Base-by-base conservation (phyloP, 2,329 filamentous ascomycete genomes). In the Exutisphaerella laricina region DNA sequence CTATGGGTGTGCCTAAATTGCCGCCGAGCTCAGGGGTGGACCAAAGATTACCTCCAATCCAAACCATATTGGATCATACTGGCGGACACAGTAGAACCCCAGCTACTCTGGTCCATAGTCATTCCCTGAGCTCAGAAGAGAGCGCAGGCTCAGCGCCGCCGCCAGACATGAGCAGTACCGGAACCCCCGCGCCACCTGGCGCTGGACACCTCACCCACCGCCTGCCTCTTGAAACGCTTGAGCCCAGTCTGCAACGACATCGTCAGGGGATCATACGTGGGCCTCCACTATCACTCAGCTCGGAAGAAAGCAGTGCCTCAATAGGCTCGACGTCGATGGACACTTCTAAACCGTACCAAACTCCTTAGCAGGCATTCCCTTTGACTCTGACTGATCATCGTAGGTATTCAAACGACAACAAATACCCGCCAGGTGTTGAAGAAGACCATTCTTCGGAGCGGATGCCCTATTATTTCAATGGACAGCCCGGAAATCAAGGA, bases 71-170 rank as follows among this genome's bases (percentile, higher is more conserved):
- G 32, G 49, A 54, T 17, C 48, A 46, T 13, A 44, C 48, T 4
- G 23, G 12, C 6, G 34, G 39, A 16, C 48, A 41, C 20, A 22
- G 26, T 4, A 33, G 42, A 2, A 41, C 47, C 8, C 49, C 50
- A 9, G 23, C 38, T 9, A 33, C 40, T 22, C 43, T 54, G 17
- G 37, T 13, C 3, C 51, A 54, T 8, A 49, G 45, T 34, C 46
- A 53, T 21, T 53, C 51, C 5, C 13, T 54, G 26, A 49, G 49
- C 39, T 54, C 51, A 6, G 51, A 54, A 23, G 51, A 54, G 8
- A 54, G 51, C 39, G 44, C 43, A 18, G 32, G 39, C 25, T 51
- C 49, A 9, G 30, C 36, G 23, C 34, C 32, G 1, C 13, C 32
- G 2, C 17, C 34, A 25, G 41, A 39, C 18, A 21, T 39, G 14